Evolutionary conservation across 495 filamentous ascomycete genomes (phyloP).

Genomic region (Trichocladium antarcticum): DNA sequence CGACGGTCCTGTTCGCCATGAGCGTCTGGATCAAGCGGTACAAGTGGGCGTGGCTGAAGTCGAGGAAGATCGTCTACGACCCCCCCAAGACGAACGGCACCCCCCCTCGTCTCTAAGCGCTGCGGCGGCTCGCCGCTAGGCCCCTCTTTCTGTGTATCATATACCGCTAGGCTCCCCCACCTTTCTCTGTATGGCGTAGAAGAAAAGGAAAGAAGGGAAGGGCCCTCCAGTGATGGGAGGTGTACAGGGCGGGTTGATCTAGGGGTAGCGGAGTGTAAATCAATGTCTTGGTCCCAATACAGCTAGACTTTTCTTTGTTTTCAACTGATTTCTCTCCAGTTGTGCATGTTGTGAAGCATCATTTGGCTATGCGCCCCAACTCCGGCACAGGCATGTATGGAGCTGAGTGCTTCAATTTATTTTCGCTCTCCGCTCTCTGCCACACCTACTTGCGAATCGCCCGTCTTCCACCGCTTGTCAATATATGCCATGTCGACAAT

Average conservation of each 20-base stretch:
- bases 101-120: conserved; percentile 27
- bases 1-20: conserved; percentile 65
- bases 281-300: conserved; percentile 27
- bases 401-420: neutral
- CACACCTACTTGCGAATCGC: no score
- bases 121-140: conserved; percentile 10
- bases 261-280: conserved; percentile 29
- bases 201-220: conserved; percentile 21
- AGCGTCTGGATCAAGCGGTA: conserved; percentile 98
- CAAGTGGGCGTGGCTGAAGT: conserved; percentile 95
- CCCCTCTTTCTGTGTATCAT: conserved; percentile 35
- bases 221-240: conserved; percentile 1
- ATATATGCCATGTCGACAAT: no score
- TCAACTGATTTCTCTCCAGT: neutral
- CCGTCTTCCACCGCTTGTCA: no score
- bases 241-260: conserved; percentile 8
- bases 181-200: conserved; percentile 29
- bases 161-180: conserved; percentile 29
- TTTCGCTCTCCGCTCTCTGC: no score
- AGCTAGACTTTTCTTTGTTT: conserved; percentile 20
- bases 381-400: no score
- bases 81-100: conserved; percentile 45
- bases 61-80: conserved; percentile 82
- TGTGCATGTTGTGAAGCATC: neutral
- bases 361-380: neutral